Conservation (phyloP, 441 rosid genomes). For the Adansonia rubrostipa region DNA sequence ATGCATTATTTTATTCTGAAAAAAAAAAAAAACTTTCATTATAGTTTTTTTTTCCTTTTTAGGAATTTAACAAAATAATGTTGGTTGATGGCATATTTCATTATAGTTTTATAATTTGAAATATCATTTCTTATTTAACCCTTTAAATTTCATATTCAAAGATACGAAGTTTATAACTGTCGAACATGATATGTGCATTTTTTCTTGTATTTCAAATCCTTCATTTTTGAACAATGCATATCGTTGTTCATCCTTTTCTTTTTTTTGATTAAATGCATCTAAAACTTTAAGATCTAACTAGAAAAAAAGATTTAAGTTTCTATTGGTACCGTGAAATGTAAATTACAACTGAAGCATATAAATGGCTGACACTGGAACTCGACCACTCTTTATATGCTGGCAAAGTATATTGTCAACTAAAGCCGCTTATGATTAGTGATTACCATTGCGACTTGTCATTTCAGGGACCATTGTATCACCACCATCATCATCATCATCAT, state of each 20-base stretch:
- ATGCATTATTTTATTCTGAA: too few species aligned
- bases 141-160: too few species aligned
- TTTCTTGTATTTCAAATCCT: neutral
- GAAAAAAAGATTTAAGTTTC: neutral
- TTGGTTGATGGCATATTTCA: too few species aligned
- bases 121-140: too few species aligned
- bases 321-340: neutral
- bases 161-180: neutral
- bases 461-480: slow-evolving; percentile 21
- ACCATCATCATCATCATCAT: slow-evolving; percentile 22
- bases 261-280: neutral
- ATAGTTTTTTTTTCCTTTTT: too few species aligned
- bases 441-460: neutral
- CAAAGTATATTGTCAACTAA: neutral
- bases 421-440: neutral
- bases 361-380: neutral
- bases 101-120: too few species aligned
- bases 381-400: neutral
- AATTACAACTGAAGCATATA: neutral
- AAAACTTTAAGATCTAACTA: neutral
- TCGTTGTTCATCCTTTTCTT: too few species aligned
- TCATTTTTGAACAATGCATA: too few species aligned
- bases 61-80: too few species aligned
- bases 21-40: too few species aligned
- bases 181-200: neutral